A percentile compares a stretch with the other conserved stretches of the same genome.
phyloP scores from a whole-genome alignment of 495 filamentous ascomycete species.

The Penicillium taxi region DNA sequence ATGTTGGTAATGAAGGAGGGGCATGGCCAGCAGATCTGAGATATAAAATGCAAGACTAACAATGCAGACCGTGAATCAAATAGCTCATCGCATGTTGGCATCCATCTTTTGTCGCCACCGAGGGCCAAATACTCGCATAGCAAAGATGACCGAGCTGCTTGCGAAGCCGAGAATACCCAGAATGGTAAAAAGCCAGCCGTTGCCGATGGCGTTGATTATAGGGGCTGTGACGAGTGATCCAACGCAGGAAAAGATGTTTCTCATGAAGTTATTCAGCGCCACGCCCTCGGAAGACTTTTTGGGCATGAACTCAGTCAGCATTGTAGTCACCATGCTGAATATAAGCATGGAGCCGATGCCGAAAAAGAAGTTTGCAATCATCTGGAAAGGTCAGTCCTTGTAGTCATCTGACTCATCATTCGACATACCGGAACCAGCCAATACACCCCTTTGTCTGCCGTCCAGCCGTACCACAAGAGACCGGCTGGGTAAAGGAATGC shows the following conservation, averaged over 20 bases:
- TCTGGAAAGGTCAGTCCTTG: constrained; percentile 21
- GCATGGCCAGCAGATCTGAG: too few species aligned
- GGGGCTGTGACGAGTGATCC: constrained; percentile 68
- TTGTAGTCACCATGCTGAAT: constrained; percentile 68
- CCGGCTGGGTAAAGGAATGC: constrained; percentile 64
- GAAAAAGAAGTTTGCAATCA: constrained; percentile 83
- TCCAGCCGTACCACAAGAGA: constrained; percentile 64
- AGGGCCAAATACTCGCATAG: constrained; percentile 57
- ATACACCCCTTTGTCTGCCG: constrained; percentile 46
- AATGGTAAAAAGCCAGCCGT: constrained; percentile 84
- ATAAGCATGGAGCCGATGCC: constrained; percentile 85
- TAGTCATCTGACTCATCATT: constrained; percentile 7
- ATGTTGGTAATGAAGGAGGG: too few species aligned
- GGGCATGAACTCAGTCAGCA: constrained; percentile 90
- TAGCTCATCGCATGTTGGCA: constrained; percentile 19
- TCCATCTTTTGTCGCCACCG: constrained; percentile 67
- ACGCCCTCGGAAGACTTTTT: constrained; percentile 64
- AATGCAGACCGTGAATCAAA: neutral
- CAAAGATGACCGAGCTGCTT: constrained; percentile 50
- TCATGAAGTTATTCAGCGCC: constrained; percentile 66
- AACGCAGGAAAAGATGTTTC: constrained; percentile 80
- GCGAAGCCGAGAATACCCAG: constrained; percentile 56
- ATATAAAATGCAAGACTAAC: too few species aligned
- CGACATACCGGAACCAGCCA: constrained; percentile 56
- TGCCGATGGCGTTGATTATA: constrained; percentile 71